A percentile compares a stretch with the other conserved stretches of the same genome.
phyloP scores from a whole-genome alignment of 108 stramenopile genomes.

The Parietichytrium sp. region DNA sequence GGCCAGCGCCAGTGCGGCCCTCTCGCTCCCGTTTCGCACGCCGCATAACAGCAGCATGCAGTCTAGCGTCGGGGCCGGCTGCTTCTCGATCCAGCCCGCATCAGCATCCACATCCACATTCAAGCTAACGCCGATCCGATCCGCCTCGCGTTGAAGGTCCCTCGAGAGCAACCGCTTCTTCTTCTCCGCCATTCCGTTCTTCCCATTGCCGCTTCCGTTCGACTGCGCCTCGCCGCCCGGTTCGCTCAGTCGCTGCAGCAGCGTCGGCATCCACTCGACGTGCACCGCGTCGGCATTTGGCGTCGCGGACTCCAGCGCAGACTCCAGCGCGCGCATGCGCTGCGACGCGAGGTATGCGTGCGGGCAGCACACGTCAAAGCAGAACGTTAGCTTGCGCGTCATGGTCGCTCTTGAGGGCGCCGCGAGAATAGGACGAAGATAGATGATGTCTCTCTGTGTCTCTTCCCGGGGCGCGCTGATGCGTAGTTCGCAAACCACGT shows the following conservation, averaged over 20 bases:
- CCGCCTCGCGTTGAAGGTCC: not conserved
- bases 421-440: too few species aligned
- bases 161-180: not conserved
- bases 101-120: too few species aligned
- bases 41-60: not conserved
- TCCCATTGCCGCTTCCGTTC: not conserved
- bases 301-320: not conserved
- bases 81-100: not conserved
- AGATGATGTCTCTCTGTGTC: too few species aligned
- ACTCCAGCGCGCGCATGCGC: not conserved
- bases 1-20: not conserved
- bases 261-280: not conserved
- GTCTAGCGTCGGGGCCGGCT: not conserved
- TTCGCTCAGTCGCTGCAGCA: not conserved
- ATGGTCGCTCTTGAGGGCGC: too few species aligned
- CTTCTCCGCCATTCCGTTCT: not conserved
- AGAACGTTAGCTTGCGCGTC: constrained; percentile 1
- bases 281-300: not conserved
- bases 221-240: not conserved
- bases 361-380: constrained; percentile 23
- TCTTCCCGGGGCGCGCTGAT: too few species aligned
- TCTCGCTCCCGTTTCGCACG: not conserved
- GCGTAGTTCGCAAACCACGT: too few species aligned
- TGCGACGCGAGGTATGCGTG: constrained; percentile 13
- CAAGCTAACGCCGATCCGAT: not conserved